Percentiles rank a stretch among this genome's conserved stretches.
Conservation (phyloP, 2,329 filamentous ascomycete species). For the Albifimbria verrucaria region DNA sequence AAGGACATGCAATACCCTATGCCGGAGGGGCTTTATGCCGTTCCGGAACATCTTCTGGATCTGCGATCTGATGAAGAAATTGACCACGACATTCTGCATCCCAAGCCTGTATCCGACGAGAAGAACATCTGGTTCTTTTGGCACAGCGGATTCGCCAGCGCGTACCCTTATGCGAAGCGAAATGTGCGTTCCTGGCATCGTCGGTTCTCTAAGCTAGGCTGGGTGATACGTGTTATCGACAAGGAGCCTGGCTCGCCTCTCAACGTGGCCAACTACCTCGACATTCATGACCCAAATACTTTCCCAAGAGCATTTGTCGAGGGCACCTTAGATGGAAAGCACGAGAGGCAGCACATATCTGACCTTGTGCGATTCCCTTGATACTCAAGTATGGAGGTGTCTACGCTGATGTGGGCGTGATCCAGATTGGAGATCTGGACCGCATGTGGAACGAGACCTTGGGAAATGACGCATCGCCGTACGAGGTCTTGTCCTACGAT, state of each 20-base stretch:
- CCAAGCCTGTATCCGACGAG: constrained; percentile 32
- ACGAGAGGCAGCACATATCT: constrained; percentile 51
- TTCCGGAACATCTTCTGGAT: constrained; percentile 39
- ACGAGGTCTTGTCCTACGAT: constrained; percentile 46
- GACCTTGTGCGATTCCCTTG: constrained; percentile 57
- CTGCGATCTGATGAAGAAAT: constrained; percentile 42
- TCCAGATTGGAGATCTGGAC: constrained; percentile 56
- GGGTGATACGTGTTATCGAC: constrained; percentile 51
- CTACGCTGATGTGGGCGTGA: constrained; percentile 54
- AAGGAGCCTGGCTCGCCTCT: constrained; percentile 37
- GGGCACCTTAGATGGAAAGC: constrained; percentile 44
- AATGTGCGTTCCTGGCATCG: constrained; percentile 53
- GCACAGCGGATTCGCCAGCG: constrained; percentile 44
- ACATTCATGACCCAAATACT: constrained; percentile 35
- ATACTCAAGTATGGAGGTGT: constrained; percentile 55
- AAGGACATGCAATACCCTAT: constrained; percentile 7
- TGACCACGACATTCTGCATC: constrained; percentile 38
- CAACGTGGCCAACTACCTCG: constrained; percentile 47
- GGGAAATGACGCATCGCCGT: constrained; percentile 40
- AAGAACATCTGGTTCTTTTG: constrained; percentile 61
- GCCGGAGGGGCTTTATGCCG: constrained; percentile 33
- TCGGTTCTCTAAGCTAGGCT: constrained; percentile 47
- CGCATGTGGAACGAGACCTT: constrained; percentile 48
- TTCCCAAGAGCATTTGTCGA: constrained; percentile 50
- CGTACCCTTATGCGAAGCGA: constrained; percentile 50